Conservation (phyloP, 2,329 filamentous ascomycete genomes). For the Xylariaceae sp. region DNA sequence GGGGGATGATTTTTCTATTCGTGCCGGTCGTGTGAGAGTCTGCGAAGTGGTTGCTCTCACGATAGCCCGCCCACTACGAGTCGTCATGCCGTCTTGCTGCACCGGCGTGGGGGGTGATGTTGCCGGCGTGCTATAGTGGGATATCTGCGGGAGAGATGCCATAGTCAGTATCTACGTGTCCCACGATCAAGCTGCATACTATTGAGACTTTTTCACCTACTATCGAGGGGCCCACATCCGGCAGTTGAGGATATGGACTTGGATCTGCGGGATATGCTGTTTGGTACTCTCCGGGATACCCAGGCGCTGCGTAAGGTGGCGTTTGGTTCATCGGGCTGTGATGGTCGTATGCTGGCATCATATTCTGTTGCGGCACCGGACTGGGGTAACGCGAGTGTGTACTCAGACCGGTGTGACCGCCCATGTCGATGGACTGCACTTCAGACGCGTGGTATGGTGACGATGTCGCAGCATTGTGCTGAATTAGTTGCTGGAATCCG, state of each 20-base stretch:
- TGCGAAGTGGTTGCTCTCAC: constrained; percentile 20
- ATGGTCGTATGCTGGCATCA: constrained; percentile 25
- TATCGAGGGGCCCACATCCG: constrained; percentile 21
- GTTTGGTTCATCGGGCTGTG: constrained; percentile 26
- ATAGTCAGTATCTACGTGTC: constrained; percentile 4
- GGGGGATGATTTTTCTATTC: constrained; percentile 32
- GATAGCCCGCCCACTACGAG: constrained; percentile 35
- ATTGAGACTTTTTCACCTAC: constrained; percentile 15
- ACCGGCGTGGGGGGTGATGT: constrained; percentile 47
- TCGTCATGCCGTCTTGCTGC: constrained; percentile 34
- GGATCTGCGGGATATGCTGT: constrained; percentile 22
- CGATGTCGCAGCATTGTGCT: constrained; percentile 37
- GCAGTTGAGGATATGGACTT: constrained; percentile 28
- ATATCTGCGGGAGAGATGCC: constrained; percentile 13
- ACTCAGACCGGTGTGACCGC: constrained; percentile 33
- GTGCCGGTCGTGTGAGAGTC: constrained; percentile 27
- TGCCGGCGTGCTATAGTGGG: constrained; percentile 46
- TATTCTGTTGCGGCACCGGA: constrained; percentile 31
- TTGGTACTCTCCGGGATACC: constrained; percentile 23
- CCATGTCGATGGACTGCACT: constrained; percentile 25
- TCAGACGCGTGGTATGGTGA: constrained; percentile 17
- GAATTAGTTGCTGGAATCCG: constrained; percentile 40
- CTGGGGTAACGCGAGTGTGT: constrained; percentile 37
- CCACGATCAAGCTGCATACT: too few relatives aligned
- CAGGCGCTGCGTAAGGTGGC: constrained; percentile 16